Evolutionary conservation across 163 green algal genomes (phyloP), one percentile per base, ranked within the genome.

Genomic region (Scenedesmus sp.): DNA sequence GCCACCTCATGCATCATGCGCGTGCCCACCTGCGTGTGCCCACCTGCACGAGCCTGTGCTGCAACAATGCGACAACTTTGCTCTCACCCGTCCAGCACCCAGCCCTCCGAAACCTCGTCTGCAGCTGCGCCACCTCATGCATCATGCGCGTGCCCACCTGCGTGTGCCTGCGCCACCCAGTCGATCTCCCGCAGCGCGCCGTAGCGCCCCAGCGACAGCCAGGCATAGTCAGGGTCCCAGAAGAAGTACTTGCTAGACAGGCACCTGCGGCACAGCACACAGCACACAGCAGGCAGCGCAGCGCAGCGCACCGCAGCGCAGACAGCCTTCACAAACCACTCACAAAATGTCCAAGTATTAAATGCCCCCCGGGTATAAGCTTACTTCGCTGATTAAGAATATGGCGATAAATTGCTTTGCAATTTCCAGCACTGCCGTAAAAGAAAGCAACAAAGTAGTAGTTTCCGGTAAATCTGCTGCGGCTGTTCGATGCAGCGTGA

Each of bases 231-330:
- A 1, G 96, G 95, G 90, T 99, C 97, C 97, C 97, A 99, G 93
- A 99, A 99, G 13, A 99, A 96, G 95, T 99, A 99, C 90, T 97
- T 95, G 90, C 91, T 96, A 12, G 97, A 99, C 85, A 99, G 89
- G 93, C 96, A 98, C 59, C 93, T 91, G 90, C 84, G 12, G 60
- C 23, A 77, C n/a, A 57, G 18, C 55, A n/a, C 92, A 9, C 70
- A 81, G 6, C 8, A 8, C 26, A 82, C 46, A 84, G 15, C 15
- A 7, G 13, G 34, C 46, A 84, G 13, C 46, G 10, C 46, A 84
- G 20, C 70, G 34, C 34, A 46, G 34, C 34, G 34, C 34, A 46
- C 34, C 34, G 34, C 34, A 46, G 34, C 34, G 34, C 34, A 46
- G 34, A 46, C 0, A 46, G 34, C 34, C 34, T 46, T 46, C 34